Percentiles rank a stretch among this genome's conserved stretches.
phyloP scores from a whole-genome alignment of 495 filamentous ascomycete species.

The Staphylotrichum longicolle region DNA sequence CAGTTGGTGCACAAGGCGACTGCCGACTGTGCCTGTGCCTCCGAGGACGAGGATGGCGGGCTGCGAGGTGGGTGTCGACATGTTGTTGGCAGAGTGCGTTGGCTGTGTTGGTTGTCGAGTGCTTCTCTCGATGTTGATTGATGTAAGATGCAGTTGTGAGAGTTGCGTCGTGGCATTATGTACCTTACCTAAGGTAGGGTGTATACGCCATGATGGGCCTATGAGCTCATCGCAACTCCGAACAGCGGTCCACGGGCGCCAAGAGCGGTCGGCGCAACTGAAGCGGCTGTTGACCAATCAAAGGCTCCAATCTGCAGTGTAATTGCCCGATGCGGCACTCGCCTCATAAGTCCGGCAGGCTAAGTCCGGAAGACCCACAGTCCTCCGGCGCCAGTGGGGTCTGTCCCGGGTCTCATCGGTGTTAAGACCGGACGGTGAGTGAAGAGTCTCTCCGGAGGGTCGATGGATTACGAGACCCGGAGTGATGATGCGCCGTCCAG shows the following conservation, averaged over 20 bases:
- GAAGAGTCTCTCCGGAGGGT: not conserved
- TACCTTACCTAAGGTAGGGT: not conserved
- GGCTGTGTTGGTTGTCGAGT: too few species aligned
- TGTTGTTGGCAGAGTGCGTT: too few species aligned
- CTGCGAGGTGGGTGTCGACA: too few species aligned
- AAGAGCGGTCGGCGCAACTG: not conserved
- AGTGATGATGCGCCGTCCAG: too few species aligned
- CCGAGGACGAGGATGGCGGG: slow-evolving; percentile 45
- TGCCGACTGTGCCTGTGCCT: slow-evolving; percentile 49
- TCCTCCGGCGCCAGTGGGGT: not conserved
- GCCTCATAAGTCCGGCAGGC: slow-evolving; percentile 2
- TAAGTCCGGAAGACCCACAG: not conserved
- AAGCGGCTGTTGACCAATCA: slow-evolving; percentile 6
- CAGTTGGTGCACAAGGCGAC: slow-evolving; percentile 42
- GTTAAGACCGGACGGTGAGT: not conserved
- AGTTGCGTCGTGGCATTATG: too few species aligned
- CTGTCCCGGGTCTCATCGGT: not conserved
- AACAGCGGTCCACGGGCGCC: not conserved
- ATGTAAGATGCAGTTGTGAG: too few species aligned
- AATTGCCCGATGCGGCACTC: slow-evolving; percentile 15
- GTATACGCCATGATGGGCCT: not conserved
- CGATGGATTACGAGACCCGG: too few species aligned
- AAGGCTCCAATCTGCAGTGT: not conserved
- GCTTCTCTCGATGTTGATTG: too few species aligned
- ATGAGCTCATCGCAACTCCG: slow-evolving; percentile 2